Percentiles rank a stretch among this genome's conserved stretches.
These are phyloP conservation scores for Aspergillus wentii DNA, from an alignment of 495 filamentous ascomycete species.

Conservation along the genomic window DNA sequence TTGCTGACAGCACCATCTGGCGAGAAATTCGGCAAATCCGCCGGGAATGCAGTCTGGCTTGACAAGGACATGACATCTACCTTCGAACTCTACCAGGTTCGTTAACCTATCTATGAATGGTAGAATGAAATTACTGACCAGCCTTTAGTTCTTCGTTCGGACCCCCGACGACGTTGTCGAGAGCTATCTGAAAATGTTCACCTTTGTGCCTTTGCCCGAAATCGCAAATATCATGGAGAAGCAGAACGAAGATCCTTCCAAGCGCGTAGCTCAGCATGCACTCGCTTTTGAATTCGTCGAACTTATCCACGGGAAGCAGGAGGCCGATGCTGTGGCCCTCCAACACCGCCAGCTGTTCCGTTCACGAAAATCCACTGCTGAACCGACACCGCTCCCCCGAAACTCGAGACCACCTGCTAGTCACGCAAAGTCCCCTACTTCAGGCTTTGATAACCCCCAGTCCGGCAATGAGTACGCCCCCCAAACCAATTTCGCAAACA, in stretches of 20 bases:
- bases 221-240: conserved; percentile 61
- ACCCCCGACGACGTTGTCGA: conserved; percentile 75
- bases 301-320: conserved; percentile 65
- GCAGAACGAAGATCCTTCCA: conserved; percentile 60
- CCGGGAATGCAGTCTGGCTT: conserved; percentile 93
- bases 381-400: conserved; percentile 36
- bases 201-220: conserved; percentile 67
- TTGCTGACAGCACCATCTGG: conserved; percentile 81
- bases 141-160: conserved; percentile 72
- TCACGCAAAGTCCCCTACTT: conserved; percentile 14
- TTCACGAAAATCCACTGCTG: conserved; percentile 31
- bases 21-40: conserved; percentile 91
- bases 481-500: conserved; percentile 43
- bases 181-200: conserved; percentile 82
- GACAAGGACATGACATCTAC: conserved; percentile 71
- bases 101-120: conserved; percentile 3
- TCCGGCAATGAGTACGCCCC: conserved; percentile 38
- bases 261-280: conserved; percentile 71
- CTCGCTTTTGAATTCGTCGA: conserved; percentile 77
- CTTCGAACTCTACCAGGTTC: conserved; percentile 80
- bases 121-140: conserved; percentile 11
- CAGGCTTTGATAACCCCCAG: conserved; percentile 26
- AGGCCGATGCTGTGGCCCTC: conserved; percentile 49
- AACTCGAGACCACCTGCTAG: conserved; percentile 12
- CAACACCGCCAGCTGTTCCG: conserved; percentile 59